Conservation (phyloP, 306 rosid genomes). For the Glycyrrhiza uralensis region DNA sequence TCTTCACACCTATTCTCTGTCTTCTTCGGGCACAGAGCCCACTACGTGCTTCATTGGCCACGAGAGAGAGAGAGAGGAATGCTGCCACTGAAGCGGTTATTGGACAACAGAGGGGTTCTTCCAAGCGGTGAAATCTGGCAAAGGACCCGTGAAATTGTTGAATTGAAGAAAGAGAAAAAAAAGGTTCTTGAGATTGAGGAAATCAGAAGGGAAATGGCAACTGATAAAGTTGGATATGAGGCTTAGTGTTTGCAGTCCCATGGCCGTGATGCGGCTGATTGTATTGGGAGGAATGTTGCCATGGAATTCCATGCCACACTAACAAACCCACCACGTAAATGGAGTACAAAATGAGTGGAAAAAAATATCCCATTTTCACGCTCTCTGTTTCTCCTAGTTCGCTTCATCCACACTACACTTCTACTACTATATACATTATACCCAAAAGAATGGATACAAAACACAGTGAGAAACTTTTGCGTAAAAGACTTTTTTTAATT, state of each 20-base stretch:
- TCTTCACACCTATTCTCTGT: too few relatives aligned
- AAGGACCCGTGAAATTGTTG: slow-evolving; percentile 68
- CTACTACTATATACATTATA: not conserved
- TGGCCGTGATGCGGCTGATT: slow-evolving; percentile 60
- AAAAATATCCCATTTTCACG: slow-evolving; percentile 12
- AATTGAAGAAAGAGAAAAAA: slow-evolving; percentile 74
- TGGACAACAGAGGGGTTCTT: slow-evolving; percentile 59
- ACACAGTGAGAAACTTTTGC: slow-evolving; percentile 22
- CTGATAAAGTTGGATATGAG: slow-evolving; percentile 72
- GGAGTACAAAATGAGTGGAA: slow-evolving; percentile 29
- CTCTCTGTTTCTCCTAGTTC: slow-evolving; percentile 26
- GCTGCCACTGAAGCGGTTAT: slow-evolving; percentile 59
- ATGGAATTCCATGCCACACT: slow-evolving; percentile 44
- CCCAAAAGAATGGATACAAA: slow-evolving; percentile 35
- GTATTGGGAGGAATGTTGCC: slow-evolving; percentile 73
- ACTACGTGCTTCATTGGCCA: too few relatives aligned
- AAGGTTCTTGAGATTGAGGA: slow-evolving; percentile 54
- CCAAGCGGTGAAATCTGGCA: slow-evolving; percentile 78
- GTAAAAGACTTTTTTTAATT: slow-evolving; percentile 38
- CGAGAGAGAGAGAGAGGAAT: slow-evolving; percentile 67
- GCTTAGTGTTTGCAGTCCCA: slow-evolving; percentile 55
- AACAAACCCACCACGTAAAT: slow-evolving; percentile 45
- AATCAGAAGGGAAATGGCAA: slow-evolving; percentile 66
- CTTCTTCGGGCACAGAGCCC: too few relatives aligned
- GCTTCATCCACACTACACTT: slow-evolving; percentile 4